Evolutionary conservation across 768 basidiomycete species (phyloP), one percentile per base, ranked within the genome.

Genomic region (Kwoniella sp.): DNA sequence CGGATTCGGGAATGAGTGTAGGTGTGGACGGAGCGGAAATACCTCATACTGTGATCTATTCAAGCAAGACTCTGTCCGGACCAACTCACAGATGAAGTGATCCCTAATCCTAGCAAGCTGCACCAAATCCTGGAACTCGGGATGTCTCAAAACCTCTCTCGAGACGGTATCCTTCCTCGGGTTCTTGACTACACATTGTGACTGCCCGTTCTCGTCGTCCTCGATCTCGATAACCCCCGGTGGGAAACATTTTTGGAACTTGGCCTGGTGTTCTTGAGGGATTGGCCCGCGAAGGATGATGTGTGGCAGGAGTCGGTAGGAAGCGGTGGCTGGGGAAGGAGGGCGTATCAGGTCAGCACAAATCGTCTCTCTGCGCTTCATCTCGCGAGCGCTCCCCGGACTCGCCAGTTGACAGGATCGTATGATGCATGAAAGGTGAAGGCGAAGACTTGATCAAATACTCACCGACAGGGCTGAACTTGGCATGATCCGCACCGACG

Each of bases 401-500:
- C n/a, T n/a, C n/a, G n/a, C n/a, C n/a, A n/a, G n/a, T n/a, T n/a
- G n/a, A n/a, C n/a, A n/a, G n/a, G n/a, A n/a, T n/a, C n/a, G n/a
- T n/a, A n/a, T n/a, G n/a, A n/a, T n/a, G n/a, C n/a, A n/a, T n/a
- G n/a, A n/a, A 57, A 23, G 34, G 15, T 38, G 4, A 20, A 31
- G 23, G 37, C 38, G 17, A 57, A n/a, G n/a, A 20, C 22, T 58
- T 2, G 30, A 34, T 20, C 47, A 5, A 11, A 23, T 31, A 66
- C 83, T 61, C 72, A 91, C 93, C 92, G 57, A 98, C 96, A 30
- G 96, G 93, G 63, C 87, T 91, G 79, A 91, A 99, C 79, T 99
- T 99, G 52, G 96, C 93, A 73, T 99, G 95, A 67, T 94, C 92
- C 74, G 91, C 91, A 17, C 93, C 93, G 17, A 91, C 87, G 15